Conservation (phyloP, 805 yeast species). For the Cyberlindnera sargentensis region DNA sequence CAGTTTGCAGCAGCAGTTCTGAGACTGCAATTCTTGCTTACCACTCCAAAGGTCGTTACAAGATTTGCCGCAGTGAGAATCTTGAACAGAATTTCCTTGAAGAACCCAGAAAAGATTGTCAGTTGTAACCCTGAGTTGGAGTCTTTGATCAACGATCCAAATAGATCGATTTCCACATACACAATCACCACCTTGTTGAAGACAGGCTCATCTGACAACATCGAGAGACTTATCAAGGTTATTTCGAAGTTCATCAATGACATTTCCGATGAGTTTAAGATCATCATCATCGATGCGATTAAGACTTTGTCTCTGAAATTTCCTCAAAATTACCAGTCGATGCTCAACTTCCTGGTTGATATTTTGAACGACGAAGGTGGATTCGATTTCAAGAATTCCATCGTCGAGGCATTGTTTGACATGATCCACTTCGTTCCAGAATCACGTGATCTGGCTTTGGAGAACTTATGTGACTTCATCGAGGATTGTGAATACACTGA, state of each 20-base stretch:
- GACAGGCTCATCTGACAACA: conserved; percentile 86
- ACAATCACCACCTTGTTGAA: conserved; percentile 94
- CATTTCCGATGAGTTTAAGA: conserved; percentile 91
- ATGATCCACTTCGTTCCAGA: conserved; percentile 80
- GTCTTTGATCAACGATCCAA: conserved; percentile 76
- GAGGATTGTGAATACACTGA: conserved; percentile 98
- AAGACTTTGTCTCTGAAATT: conserved; percentile 87
- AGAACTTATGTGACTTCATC: conserved; percentile 89
- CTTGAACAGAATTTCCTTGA: conserved; percentile 76
- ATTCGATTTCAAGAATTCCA: conserved; percentile 72
- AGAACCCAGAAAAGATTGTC: conserved; percentile 70
- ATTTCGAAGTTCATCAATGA: conserved; percentile 87
- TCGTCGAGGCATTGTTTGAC: conserved; percentile 90
- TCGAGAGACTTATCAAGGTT: conserved; percentile 81
- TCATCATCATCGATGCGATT: conserved; percentile 91
- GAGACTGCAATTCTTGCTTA: conserved; percentile 66
- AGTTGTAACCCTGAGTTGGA: conserved; percentile 83
- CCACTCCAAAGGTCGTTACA: conserved; percentile 85
- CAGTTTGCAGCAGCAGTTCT: conserved; percentile 65
- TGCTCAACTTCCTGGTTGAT: conserved; percentile 76
- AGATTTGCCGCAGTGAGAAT: conserved; percentile 92
- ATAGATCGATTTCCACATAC: conserved; percentile 89
- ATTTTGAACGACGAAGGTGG: conserved; percentile 90
- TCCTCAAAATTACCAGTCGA: conserved; percentile 81
- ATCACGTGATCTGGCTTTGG: conserved; percentile 76